These are phyloP conservation scores for Hemileccinum rubropunctum DNA, from an alignment of 768 basidiomycete species.

Conservation along the genomic window DNA sequence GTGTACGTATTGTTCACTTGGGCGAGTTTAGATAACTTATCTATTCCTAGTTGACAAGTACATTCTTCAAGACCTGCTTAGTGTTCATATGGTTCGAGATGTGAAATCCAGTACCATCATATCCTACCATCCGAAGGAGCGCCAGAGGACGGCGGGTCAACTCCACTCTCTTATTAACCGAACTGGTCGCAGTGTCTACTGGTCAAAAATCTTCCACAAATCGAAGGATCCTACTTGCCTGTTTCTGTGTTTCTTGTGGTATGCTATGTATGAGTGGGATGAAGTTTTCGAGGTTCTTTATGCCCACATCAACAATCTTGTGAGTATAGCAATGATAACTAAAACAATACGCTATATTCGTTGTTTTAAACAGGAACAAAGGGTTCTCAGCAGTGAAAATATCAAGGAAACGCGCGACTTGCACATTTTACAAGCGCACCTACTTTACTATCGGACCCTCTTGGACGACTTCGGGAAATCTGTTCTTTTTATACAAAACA, in stretches of 20 bases:
- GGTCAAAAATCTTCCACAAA: conserved; percentile 24
- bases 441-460: conserved; percentile 53
- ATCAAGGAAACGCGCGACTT: conserved; percentile 49
- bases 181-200: conserved; percentile 33
- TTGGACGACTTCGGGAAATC: conserved; percentile 53
- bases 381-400: conserved; percentile 39
- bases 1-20: conserved; percentile 23
- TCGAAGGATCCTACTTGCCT: conserved; percentile 53
- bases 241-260: conserved; percentile 54
- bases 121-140: conserved; percentile 29
- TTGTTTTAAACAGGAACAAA: conserved; percentile 40
- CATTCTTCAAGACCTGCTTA: conserved; percentile 45
- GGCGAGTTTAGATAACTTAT: background rate
- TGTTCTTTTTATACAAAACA: conserved; percentile 46
- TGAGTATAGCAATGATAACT: conserved; percentile 22
- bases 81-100: conserved; percentile 49
- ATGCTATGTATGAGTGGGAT: conserved; percentile 61
- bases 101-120: conserved; percentile 22
- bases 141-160: conserved; percentile 19
- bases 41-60: conserved; percentile 15
- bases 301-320: conserved; percentile 48
- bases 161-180: conserved; percentile 30
- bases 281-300: conserved; percentile 54
- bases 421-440: conserved; percentile 55
- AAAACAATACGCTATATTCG: background rate